Conservation (phyloP, 257 asterid genomes). For the Sherardia arvensis region DNA sequence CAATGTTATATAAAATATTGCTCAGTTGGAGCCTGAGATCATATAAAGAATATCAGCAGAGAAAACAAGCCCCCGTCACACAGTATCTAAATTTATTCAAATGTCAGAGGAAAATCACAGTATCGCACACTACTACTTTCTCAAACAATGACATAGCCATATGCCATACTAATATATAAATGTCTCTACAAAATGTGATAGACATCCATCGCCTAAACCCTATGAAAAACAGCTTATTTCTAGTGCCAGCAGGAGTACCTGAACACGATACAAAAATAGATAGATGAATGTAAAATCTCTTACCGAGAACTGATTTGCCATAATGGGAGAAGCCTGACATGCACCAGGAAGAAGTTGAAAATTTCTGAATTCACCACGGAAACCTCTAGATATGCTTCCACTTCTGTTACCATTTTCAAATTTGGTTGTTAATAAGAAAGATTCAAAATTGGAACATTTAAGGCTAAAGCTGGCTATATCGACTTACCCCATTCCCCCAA, state of each 20-base stretch:
- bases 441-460: not conserved
- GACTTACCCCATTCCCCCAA: conserved; percentile 99
- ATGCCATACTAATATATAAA: not conserved
- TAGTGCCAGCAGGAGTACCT: not conserved
- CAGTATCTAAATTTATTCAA: not conserved
- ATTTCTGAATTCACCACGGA: conserved; percentile 91
- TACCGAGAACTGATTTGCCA: conserved; percentile 99
- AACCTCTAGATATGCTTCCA: conserved; percentile 98
- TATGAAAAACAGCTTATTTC: not conserved
- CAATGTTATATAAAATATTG: not conserved
- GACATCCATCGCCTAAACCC: not conserved
- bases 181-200: not conserved
- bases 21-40: not conserved
- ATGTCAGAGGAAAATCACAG: not conserved
- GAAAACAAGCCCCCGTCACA: not conserved
- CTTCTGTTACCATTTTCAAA: conserved; percentile 52
- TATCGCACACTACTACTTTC: not conserved
- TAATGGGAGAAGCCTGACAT: conserved; percentile 88
- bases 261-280: not conserved
- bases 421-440: not conserved
- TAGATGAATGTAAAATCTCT: conserved; percentile 20
- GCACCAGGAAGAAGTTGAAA: conserved; percentile 95
- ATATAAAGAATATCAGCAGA: not conserved
- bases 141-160: not conserved
- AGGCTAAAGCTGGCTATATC: not conserved